These are phyloP conservation scores for Apiotrichum brassicae DNA, from an alignment of 1,284 basidiomycete species.

Conservation along the genomic window DNA sequence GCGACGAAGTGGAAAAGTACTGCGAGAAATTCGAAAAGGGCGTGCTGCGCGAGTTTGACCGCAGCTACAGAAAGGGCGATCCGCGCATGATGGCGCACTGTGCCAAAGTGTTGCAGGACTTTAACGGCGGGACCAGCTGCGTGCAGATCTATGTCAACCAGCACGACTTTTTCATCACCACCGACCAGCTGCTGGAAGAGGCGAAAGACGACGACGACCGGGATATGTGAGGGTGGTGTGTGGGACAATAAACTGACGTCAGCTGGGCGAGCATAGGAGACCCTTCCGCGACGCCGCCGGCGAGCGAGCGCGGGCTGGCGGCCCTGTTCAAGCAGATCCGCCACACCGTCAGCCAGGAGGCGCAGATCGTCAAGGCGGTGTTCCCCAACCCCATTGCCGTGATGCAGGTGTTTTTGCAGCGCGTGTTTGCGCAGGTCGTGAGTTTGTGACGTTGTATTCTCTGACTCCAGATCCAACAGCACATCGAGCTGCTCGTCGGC, in stretches of 20 bases:
- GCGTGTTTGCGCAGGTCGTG: constrained; percentile 96
- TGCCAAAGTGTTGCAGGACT: constrained; percentile 91
- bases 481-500: constrained; percentile 77
- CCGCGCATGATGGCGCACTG: constrained; percentile 99
- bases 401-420: constrained; percentile 96
- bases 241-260: neutral
- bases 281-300: constrained; percentile 72
- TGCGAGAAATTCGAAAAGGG: constrained; percentile 99
- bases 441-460: constrained; percentile 29
- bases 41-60: constrained; percentile 91
- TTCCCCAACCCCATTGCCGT: constrained; percentile 97
- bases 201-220: constrained; percentile 48
- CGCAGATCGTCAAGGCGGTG: constrained; percentile 96
- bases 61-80: constrained; percentile 90
- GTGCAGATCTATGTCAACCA: constrained; percentile 99
- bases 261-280: constrained; percentile 79
- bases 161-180: constrained; percentile 95
- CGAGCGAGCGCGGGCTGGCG: constrained; percentile 68
- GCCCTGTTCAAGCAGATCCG: constrained; percentile 84
- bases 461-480: constrained; percentile 76
- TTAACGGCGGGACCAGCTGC: constrained; percentile 94
- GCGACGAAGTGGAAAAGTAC: constrained; percentile 76
- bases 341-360: constrained; percentile 85
- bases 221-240: constrained; percentile 54
- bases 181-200: constrained; percentile 57